Percentiles rank a stretch among this genome's conserved stretches.
Evolutionary conservation across 2,329 filamentous ascomycete species (phyloP).

Genomic region (Pseudocercospora pini-densiflorae): DNA sequence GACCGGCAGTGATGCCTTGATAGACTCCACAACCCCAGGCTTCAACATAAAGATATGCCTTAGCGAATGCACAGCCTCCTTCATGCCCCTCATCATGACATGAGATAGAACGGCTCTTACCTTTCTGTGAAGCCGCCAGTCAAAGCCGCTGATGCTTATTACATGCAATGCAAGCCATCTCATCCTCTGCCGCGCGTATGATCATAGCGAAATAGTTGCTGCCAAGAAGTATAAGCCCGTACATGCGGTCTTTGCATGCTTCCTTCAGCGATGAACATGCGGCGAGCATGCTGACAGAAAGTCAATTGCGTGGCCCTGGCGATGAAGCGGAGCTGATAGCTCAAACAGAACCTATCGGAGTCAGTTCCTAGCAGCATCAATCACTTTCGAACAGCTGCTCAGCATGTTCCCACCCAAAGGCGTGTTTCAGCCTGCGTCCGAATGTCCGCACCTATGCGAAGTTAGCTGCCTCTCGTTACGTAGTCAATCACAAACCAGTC

Average conservation of each 20-base stretch:
- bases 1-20: not conserved
- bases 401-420: slow-evolving; percentile 33
- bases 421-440: slow-evolving; percentile 55
- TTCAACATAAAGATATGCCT: not conserved
- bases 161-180: not conserved
- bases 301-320: not conserved
- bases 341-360: not conserved
- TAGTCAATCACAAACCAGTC: not conserved
- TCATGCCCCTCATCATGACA: not conserved
- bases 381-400: slow-evolving; percentile 32
- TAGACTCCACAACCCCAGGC: not conserved
- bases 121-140: not conserved
- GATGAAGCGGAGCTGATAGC: not conserved
- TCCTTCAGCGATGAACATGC: not conserved
- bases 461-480: not conserved
- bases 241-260: not conserved
- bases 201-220: not conserved
- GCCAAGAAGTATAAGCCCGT: not conserved
- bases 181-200: slow-evolving; percentile 6
- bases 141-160: not conserved
- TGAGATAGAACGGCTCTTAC: not conserved
- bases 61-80: slow-evolving; percentile 5
- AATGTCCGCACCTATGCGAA: slow-evolving; percentile 34
- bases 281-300: not conserved
- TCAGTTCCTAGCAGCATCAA: slow-evolving; percentile 11